Evolutionary conservation across 345 rosid species (phyloP).

Genomic region (Raphanus sativus): DNA sequence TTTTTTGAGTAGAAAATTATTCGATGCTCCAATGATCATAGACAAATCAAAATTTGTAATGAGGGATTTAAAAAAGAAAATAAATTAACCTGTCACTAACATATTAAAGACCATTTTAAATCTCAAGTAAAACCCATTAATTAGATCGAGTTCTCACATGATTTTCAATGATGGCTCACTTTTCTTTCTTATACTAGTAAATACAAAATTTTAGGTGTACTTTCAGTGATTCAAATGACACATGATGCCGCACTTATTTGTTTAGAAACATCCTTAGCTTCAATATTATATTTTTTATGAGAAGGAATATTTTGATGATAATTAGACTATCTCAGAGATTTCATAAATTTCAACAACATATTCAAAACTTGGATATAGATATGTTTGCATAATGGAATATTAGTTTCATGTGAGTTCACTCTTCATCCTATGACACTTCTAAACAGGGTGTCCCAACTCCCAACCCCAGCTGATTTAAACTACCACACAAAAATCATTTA

Average conservation of each 20-base stretch:
- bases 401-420: neutral
- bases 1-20: neutral
- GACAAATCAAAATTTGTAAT: neutral
- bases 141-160: too few relatives aligned
- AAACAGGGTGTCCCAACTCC: neutral
- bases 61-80: neutral
- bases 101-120: neutral
- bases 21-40: conserved; percentile 7
- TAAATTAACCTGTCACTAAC: neutral
- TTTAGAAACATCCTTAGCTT: conserved; percentile 4
- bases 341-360: neutral
- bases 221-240: conserved; percentile 12
- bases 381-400: neutral
- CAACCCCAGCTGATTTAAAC: neutral
- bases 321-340: neutral
- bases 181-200: conserved; percentile 23
- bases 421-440: neutral
- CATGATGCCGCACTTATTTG: conserved; percentile 21
- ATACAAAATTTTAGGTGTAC: conserved; percentile 20
- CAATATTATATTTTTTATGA: neutral
- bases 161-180: conserved; percentile 16
- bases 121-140: neutral
- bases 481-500: neutral
- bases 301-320: neutral
- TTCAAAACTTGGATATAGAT: neutral